A percentile compares a stretch with the other conserved stretches of the same genome.
These are phyloP conservation scores for Rhytidiadelphus loreus DNA, from an alignment of 225 moss, liverwort and hornwort genomes.

Conservation along the genomic window DNA sequence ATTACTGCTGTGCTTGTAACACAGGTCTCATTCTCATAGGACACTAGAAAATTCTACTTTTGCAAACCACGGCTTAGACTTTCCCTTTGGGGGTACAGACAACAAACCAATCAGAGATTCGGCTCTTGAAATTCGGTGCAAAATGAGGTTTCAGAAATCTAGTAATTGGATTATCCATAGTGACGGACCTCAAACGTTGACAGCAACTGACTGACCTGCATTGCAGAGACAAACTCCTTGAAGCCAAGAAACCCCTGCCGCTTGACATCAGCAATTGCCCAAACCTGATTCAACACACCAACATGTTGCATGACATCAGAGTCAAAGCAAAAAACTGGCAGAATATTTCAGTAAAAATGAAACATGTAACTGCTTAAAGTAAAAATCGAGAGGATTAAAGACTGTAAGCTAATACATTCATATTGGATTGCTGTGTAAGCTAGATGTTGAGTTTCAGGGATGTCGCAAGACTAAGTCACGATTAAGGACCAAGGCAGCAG, in stretches of 20 bases:
- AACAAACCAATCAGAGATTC: not conserved
- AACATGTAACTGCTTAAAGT: not conserved
- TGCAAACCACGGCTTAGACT: not conserved
- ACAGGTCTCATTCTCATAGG: not conserved
- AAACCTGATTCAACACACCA: slow-evolving; percentile 44
- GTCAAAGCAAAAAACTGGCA: not conserved
- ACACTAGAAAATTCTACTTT: not conserved
- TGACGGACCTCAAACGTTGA: not conserved
- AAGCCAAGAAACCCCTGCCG: slow-evolving; percentile 95
- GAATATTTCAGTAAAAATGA: not conserved
- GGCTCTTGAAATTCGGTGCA: not conserved
- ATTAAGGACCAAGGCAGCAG: not conserved
- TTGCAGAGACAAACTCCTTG: slow-evolving; percentile 91
- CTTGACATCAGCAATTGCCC: slow-evolving; percentile 87
- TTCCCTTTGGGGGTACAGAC: not conserved
- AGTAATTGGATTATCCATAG: not conserved
- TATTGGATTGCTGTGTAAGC: not conserved
- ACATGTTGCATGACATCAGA: not conserved
- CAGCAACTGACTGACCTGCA: slow-evolving; percentile 58
- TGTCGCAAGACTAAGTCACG: not conserved
- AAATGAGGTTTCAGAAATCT: not conserved
- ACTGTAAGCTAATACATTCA: not conserved
- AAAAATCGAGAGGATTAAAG: not conserved
- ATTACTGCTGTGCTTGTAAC: not conserved
- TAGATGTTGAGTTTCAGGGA: not conserved